Evolutionary conservation across 169 alveolate species (phyloP), one percentile per base, ranked within the genome.

Genomic region (Eimeria praecox): DNA sequence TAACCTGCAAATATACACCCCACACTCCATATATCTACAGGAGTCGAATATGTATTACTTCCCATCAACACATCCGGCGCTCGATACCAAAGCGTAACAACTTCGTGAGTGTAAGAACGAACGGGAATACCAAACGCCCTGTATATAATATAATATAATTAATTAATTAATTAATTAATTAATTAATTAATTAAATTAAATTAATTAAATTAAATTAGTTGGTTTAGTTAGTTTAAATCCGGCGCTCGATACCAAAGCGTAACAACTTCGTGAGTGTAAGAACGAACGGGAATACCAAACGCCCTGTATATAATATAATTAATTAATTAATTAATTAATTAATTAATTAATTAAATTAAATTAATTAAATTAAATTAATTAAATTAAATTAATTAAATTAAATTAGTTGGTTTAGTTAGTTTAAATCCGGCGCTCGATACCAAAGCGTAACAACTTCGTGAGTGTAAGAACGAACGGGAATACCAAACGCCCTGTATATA

Each of bases 371-470:
- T n/a, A n/a, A 18, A 24, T 85, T 85, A 96, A 89, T 64, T 77
- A 92, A 73, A 94, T 90, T 52, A 71, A 73, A 83, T 89, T 87
- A 20, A 80, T 64, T 95, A 64, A 59, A 14, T 18, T n/a, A n/a
- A n/a, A n/a, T n/a, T n/a, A n/a, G n/a, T n/a, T n/a, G n/a, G n/a
- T n/a, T n/a, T n/a, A n/a, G 35, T n/a, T n/a, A n/a, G n/a, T n/a
- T n/a, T n/a, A n/a, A n/a, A 96, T 99, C 99, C n/a, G 99, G 99
- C 18, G 99, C 99, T 80, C 99, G 95, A 97, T 99, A 99, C 99
- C 99, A 99, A 83, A 99, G 97, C 14, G 99, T 99, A 38, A 99
- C 99, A 22, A 97, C 99, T 97, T 99, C 99, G 95, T 99, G 99
- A 59, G 99, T 99, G 97, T 98, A 99, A 90, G 98, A 99, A 89